phyloP scores from a whole-genome alignment of 148 eudicot species.

The Persicaria tinctoria region DNA sequence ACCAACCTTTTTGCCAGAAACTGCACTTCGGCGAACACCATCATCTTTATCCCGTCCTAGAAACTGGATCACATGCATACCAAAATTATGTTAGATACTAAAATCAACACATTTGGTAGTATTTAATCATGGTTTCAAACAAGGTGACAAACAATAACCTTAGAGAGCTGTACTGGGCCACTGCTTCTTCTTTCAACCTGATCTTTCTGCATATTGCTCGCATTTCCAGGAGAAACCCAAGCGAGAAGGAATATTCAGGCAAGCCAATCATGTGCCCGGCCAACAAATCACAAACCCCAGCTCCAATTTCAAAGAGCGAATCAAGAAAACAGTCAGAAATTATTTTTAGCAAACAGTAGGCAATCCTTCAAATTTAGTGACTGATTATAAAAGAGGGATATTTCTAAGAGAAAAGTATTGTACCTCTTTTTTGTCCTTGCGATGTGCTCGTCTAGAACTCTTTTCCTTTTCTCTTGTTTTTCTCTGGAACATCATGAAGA shows the following conservation, averaged over 20 bases:
- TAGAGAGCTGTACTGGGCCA: slow-evolving; percentile 94
- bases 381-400: not conserved
- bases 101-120: not conserved
- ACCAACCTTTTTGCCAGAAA: slow-evolving; percentile 88
- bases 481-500: slow-evolving; percentile 31
- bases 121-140: not conserved
- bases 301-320: slow-evolving; percentile 98
- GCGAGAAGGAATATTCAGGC: slow-evolving; percentile 62
- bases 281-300: slow-evolving; percentile 71
- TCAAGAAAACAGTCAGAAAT: slow-evolving; percentile 54
- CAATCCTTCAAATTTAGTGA: not conserved
- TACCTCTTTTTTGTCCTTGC: slow-evolving; percentile 83
- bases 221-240: slow-evolving; percentile 55
- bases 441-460: slow-evolving; percentile 52
- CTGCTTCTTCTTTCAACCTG: slow-evolving; percentile 43
- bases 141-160: slow-evolving; percentile 28
- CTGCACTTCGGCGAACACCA: slow-evolving; percentile 82
- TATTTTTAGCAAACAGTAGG: slow-evolving; percentile 27
- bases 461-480: slow-evolving; percentile 75
- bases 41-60: slow-evolving; percentile 75
- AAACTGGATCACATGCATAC: slow-evolving; percentile 37
- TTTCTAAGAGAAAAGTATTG: slow-evolving; percentile 19
- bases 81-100: slow-evolving; percentile 8
- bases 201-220: slow-evolving; percentile 77
- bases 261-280: slow-evolving; percentile 48